Evolutionary conservation across 805 yeast genomes (phyloP), one percentile per base, ranked within the genome.

Genomic region (Candida sphagnicola): DNA sequence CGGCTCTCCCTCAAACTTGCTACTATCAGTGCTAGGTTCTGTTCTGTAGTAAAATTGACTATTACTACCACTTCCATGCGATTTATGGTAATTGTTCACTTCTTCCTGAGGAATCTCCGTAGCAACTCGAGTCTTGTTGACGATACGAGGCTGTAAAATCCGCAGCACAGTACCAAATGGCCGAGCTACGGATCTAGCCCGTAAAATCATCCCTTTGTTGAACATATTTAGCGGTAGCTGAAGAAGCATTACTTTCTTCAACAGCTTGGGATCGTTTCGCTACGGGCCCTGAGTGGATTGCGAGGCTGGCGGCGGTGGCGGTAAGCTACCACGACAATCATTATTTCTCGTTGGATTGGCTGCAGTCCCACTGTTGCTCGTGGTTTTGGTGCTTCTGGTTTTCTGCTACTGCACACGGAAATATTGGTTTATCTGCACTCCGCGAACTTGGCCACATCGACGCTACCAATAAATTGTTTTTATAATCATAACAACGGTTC

Each of bases 91-190:
- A 31, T 42, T 42, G 23, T 41, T 43, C 5, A 65, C 59, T 42
- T 67, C 72, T 17, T 64, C 71, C 13, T 59, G 60, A 4, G 62
- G 47, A 28, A 67, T 57, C 42, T 67, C 73, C 32, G 46, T 52
- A 2, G 62, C 54, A 5, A 50, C 41, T 35, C 70, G 42, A 2
- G 65, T 61, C 34, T 51, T 44, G 26, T 50, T 49, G 17, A 40
- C 46, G 40, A 8, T 26, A 12, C 8, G 14, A 5, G 8, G 29
- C 6, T n/a, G 29, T 5, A 26, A 26, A 26, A 12, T 5, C 29
- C 14, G 14, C 8, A 13, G 15, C 13, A 13, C 29, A 13, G 14
- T 13, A n/a, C 29, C 12, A 8, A 26, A 21, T 21, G 24, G 24
- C 10, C 24, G 6, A 6, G 8, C 8, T 6, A 21, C 6, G 6